Percentiles rank a stretch among this genome's conserved stretches.
Conservation (phyloP, 768 basidiomycete genomes). For the Mycena haematopus region DNA sequence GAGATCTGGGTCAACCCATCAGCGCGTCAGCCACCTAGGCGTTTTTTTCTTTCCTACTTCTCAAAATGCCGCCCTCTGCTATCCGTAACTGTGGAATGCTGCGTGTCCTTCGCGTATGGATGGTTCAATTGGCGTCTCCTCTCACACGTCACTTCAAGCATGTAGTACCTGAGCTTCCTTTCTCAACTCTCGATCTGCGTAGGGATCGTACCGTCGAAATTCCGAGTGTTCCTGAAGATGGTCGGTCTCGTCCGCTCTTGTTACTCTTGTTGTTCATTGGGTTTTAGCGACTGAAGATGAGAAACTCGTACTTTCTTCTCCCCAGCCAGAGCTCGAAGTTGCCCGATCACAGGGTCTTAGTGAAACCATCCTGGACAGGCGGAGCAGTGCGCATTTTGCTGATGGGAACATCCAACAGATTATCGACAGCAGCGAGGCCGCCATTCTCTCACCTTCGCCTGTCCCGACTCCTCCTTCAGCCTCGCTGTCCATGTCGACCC, state of each 20-base stretch:
- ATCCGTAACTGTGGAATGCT: constrained; percentile 15
- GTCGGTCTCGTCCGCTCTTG: not conserved
- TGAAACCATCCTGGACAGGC: not conserved
- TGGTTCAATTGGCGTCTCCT: not conserved
- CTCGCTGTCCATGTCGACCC: constrained; percentile 7
- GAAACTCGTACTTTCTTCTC: constrained; percentile 11
- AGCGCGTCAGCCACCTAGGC: constrained; percentile 3
- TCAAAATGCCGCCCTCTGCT: constrained; percentile 17
- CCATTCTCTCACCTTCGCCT: constrained; percentile 10
- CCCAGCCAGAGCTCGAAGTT: constrained; percentile 1
- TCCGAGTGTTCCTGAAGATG: constrained; percentile 10
- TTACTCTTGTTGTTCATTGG: not conserved
- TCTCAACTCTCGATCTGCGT: constrained; percentile 21
- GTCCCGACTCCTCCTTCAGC: constrained; percentile 5
- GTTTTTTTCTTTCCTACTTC: not conserved
- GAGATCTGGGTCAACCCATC: no score
- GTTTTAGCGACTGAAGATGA: constrained; percentile 17
- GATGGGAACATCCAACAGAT: not conserved
- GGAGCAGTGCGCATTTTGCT: not conserved
- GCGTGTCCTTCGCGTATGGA: constrained; percentile 2
- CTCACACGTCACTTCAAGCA: constrained; percentile 12
- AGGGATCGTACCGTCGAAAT: not conserved
- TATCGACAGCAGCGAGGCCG: constrained; percentile 4
- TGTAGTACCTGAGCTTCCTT: constrained; percentile 19
- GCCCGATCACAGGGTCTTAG: not conserved